phyloP scores from a whole-genome alignment of 805 yeast genomes.

The Kockiozyma suomiensis region DNA sequence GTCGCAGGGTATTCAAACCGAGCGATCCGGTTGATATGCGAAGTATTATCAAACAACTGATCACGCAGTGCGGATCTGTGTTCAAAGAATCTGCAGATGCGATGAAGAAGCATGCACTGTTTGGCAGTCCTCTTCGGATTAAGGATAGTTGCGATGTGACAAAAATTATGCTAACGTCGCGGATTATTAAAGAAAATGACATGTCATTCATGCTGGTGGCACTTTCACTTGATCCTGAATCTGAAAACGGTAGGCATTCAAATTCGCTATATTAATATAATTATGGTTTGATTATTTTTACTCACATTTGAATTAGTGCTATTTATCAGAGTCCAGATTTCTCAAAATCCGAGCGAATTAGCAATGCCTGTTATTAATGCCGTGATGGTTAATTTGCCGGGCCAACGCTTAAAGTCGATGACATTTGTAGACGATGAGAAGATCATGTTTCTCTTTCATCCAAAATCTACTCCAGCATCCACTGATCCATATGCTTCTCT shows the following conservation, averaged over 20 bases:
- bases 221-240: neutral
- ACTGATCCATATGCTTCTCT: neutral
- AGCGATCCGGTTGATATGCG: neutral
- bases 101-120: constrained; percentile 26
- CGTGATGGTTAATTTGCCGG: neutral
- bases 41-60: constrained; percentile 1
- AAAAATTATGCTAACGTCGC: neutral
- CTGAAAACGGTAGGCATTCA: neutral
- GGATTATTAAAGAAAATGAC: constrained; percentile 5
- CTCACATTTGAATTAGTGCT: constrained; percentile 5
- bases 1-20: neutral
- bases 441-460: constrained; percentile 23
- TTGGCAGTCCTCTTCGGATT: constrained; percentile 21
- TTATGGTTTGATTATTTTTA: neutral
- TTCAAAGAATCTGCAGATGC: constrained; percentile 28
- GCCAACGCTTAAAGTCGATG: constrained; percentile 4
- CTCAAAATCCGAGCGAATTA: constrained; percentile 10
- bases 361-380: constrained; percentile 1
- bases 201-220: neutral
- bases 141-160: neutral
- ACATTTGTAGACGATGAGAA: constrained; percentile 25
- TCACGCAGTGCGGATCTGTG: constrained; percentile 5
- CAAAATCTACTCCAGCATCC: neutral
- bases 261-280: no score
- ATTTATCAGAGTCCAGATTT: constrained; percentile 11